Base-by-base conservation (phyloP, 768 basidiomycete species). In the Neoboletus subvelutipes region DNA sequence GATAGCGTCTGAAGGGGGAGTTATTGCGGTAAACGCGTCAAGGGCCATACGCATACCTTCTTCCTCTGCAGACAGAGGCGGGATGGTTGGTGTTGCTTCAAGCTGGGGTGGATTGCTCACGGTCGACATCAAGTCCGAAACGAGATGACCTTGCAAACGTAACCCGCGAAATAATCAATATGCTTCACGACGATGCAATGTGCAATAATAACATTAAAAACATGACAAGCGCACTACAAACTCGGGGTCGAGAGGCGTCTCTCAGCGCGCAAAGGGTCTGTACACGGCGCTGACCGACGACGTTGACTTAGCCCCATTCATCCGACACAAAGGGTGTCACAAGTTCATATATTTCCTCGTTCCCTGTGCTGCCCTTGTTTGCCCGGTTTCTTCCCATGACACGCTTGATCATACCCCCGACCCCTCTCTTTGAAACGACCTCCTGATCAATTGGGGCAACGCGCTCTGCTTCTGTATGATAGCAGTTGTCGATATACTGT, bases 251-350 rank as follows among this genome's bases (percentile, higher is more conserved):
- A 50, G 36, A 24, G 24, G 26, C 33, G 48, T 24, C 31, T 28
- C 24, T 12, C 31, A 15, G 36, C 49, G n/a, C 34, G n/a, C 3
- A 49, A 37, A 34, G 1, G 36, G 37, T 39, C 37, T 18, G 2
- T 18, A 39, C 18, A 29, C 12, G 31, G 31, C 12, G 18, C 34
- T 5, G 49, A 26, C 49, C 24, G 26, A n/a, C 50, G 28, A 47
- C 52, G 1, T 48, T 11, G 31, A 33, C 34, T 71, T 67, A 86
- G 54, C 87, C 86, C 83, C 82, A 88, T 61, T 90, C 87, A 55
- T 90, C 86, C 18, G 86, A 73, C 18, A 90, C 82, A 71, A 92
- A 92, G 1, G 90, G 90, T 17, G 90, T 92, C 54, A 92, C 88
- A 12, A 91, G 78, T 41, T 90, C 87, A 59, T 87, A 92, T 10